A percentile compares a stretch with the other conserved stretches of the same genome.
Conservation (phyloP, 371 early-diverging fungal species). For the Mucor lusitanicus region DNA sequence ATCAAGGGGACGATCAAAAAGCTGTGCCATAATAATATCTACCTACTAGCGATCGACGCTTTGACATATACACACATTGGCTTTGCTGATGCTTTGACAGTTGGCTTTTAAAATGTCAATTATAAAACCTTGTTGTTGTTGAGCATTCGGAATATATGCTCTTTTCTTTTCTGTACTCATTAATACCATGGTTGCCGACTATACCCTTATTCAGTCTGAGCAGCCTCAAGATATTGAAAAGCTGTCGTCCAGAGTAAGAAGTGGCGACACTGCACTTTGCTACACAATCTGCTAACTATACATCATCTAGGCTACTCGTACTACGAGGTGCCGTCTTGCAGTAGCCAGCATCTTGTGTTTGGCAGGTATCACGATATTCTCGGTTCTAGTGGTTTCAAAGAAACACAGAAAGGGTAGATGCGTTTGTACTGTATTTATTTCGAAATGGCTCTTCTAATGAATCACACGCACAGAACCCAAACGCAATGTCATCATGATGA, state of each 20-base stretch:
- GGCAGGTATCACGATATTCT: background rate
- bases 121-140: background rate
- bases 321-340: background rate
- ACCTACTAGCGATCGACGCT: background rate
- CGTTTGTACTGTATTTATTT: background rate
- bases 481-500: constrained; percentile 86
- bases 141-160: background rate
- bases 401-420: background rate
- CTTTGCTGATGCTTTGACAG: background rate
- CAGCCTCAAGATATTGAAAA: background rate
- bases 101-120: background rate
- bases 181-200: background rate
- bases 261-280: background rate
- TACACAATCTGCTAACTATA: background rate
- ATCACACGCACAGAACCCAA: background rate
- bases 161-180: background rate
- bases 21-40: background rate
- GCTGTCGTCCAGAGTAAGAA: background rate
- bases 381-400: background rate
- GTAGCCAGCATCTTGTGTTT: background rate
- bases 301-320: background rate
- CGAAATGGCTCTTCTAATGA: background rate
- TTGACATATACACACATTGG: background rate
- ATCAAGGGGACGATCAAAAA: background rate
- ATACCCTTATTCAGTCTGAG: background rate